Evolutionary conservation across 176 grass and related monocot genomes (phyloP), one percentile per base, ranked within the genome.

Genomic region (Carex myosuroides): DNA sequence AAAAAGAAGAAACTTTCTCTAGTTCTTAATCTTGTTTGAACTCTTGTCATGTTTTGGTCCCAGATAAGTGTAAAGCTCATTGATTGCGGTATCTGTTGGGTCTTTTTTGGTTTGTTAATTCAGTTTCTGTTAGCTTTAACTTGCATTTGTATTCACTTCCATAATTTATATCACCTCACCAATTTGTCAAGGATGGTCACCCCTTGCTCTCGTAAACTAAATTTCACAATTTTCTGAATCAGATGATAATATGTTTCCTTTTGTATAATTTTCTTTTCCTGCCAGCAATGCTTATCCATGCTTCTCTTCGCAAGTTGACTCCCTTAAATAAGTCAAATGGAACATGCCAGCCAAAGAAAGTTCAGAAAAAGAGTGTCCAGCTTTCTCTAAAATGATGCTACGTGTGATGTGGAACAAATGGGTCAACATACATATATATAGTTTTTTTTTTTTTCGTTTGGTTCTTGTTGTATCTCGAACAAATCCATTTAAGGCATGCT

Each of bases 291-390:
- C 87, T 97, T 84, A 64, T 93, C 68, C 94, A 97, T 64, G 94
- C 94, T 22, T 93, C 87, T 60, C 89, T 97, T 87, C 91, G 91
- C 29, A 97, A 97, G 81, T 85, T 97, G 87, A 97, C 94, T 24
- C 94, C 94, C 48, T 84, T 89, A n/a, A 89, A 70, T 66, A 76
- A 88, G 86, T 81, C 89, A 59, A 81, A 84, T 85, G 87, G 83
- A 10, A 30, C 55, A 18, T 85, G 72, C 17, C 83, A 55, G 53
- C 85, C 78, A 42, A 90, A 85, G 82, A 97, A 88, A 78, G 59
- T 66, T 29, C 89, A 91, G 20, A 85, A 69, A 30, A 93, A 60
- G 68, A 66, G 52, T 78, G 84, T 79, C 20, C 88, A 88, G 22
- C 59, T 72, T n/a, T 44, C 12, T 10, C 33, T 67, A 33, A 72